Conservation (phyloP, 2,329 filamentous ascomycete species). For the Scopulariopsis brevicaulis region DNA sequence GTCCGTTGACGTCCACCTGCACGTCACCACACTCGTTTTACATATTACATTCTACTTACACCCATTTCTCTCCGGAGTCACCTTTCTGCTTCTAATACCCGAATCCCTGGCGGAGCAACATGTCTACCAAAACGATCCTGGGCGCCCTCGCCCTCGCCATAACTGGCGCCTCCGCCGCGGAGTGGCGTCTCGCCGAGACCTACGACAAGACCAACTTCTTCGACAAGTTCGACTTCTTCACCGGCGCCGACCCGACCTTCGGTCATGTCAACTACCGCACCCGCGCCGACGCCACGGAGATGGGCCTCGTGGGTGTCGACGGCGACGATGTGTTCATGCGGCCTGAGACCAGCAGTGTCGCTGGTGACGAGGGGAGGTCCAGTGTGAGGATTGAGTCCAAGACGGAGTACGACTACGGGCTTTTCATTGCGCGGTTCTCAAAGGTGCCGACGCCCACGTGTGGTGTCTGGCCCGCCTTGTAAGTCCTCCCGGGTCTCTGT, state of each 20-base stretch:
- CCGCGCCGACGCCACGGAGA: constrained; percentile 18
- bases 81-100: neutral
- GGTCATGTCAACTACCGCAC: constrained; percentile 50
- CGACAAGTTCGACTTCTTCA: constrained; percentile 31
- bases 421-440: constrained; percentile 57
- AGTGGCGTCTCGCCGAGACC: constrained; percentile 4
- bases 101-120: neutral
- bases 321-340: constrained; percentile 25
- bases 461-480: constrained; percentile 63
- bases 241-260: constrained; percentile 44
- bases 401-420: constrained; percentile 49
- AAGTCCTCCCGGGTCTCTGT: constrained; percentile 14
- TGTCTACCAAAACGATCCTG: neutral
- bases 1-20: constrained; percentile 1
- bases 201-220: constrained; percentile 27
- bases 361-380: constrained; percentile 24
- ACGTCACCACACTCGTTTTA: constrained; percentile 2
- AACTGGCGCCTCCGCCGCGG: neutral
- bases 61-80: neutral
- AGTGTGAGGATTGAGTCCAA: constrained; percentile 58
- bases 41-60: neutral
- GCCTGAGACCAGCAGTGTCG: constrained; percentile 17
- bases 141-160: constrained; percentile 1
- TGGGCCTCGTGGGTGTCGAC: constrained; percentile 21
- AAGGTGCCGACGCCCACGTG: constrained; percentile 58